A percentile compares a stretch with the other conserved stretches of the same genome.
Conservation (phyloP, 352 stramenopile species). For the Phytophthora sansomeana region DNA sequence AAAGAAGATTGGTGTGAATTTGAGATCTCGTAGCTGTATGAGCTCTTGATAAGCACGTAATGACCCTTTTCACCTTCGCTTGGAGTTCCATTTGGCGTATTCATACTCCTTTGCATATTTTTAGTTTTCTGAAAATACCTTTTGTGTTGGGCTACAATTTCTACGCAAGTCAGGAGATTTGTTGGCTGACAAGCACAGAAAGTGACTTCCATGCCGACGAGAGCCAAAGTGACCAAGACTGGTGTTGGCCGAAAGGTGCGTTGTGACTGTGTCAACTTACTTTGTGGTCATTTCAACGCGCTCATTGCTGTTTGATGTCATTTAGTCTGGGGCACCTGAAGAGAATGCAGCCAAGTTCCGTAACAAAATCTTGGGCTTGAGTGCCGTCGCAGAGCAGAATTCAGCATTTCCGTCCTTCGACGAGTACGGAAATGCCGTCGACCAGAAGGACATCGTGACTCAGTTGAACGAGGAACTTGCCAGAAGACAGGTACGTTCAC, state of each 20-base stretch:
- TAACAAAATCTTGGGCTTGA: slow-evolving; percentile 62
- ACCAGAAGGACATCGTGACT: slow-evolving; percentile 60
- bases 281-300: not conserved
- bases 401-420: slow-evolving; percentile 30
- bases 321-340: slow-evolving; percentile 39
- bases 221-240: slow-evolving; percentile 26
- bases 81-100: too few relatives aligned
- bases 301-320: slow-evolving; percentile 7
- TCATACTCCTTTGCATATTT: not conserved
- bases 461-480: slow-evolving; percentile 72
- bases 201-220: slow-evolving; percentile 25
- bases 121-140: not conserved
- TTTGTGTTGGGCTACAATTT: not conserved
- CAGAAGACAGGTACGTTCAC: slow-evolving; percentile 50
- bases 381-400: slow-evolving; percentile 54
- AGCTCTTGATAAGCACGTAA: not conserved
- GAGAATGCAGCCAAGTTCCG: slow-evolving; percentile 58
- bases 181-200: not conserved
- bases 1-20: slow-evolving; percentile 6
- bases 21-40: not conserved
- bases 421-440: slow-evolving; percentile 33
- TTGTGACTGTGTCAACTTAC: not conserved
- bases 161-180: not conserved
- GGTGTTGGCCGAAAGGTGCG: slow-evolving; percentile 31
- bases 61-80: not conserved